These are phyloP conservation scores for Suillus cothurnatus DNA, from an alignment of 768 basidiomycete species.

Conservation along the genomic window DNA sequence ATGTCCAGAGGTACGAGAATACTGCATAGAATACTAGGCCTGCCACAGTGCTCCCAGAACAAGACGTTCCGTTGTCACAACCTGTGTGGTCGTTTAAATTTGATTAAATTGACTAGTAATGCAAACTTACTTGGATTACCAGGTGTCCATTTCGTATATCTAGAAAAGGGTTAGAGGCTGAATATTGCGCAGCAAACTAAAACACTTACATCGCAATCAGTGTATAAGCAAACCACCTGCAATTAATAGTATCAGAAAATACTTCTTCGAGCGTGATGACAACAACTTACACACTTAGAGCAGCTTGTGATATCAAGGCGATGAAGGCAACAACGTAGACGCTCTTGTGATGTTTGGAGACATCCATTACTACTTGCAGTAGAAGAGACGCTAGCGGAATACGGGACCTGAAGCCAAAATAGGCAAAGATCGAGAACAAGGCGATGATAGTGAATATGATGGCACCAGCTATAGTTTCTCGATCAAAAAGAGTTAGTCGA, in stretches of 20 bases:
- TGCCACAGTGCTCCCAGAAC: constrained; percentile 75
- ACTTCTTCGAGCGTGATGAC: neutral
- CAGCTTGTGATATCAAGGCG: constrained; percentile 72
- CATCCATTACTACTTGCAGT: constrained; percentile 82
- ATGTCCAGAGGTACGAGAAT: constrained; percentile 87
- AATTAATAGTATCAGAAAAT: constrained; percentile 13
- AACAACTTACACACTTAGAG: constrained; percentile 59
- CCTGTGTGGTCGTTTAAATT: constrained; percentile 34
- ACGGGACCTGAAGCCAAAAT: constrained; percentile 69
- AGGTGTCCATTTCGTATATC: constrained; percentile 73
- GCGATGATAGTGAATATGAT: constrained; percentile 86
- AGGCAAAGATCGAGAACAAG: constrained; percentile 70
- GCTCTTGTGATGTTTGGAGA: constrained; percentile 79
- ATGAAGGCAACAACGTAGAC: constrained; percentile 79
- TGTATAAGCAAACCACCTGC: constrained; percentile 80
- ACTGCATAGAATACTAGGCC: constrained; percentile 78
- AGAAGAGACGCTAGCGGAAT: constrained; percentile 81
- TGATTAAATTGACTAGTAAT: neutral
- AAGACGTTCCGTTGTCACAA: constrained; percentile 51
- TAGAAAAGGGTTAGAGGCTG: constrained; percentile 9
- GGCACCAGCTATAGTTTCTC: constrained; percentile 62
- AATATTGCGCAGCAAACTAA: neutral
- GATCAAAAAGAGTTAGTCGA: constrained; percentile 19
- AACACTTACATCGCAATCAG: constrained; percentile 65
- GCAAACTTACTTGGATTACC: constrained; percentile 61